Base-by-base conservation (phyloP, 441 rosid genomes). In the Hura crepitans region DNA sequence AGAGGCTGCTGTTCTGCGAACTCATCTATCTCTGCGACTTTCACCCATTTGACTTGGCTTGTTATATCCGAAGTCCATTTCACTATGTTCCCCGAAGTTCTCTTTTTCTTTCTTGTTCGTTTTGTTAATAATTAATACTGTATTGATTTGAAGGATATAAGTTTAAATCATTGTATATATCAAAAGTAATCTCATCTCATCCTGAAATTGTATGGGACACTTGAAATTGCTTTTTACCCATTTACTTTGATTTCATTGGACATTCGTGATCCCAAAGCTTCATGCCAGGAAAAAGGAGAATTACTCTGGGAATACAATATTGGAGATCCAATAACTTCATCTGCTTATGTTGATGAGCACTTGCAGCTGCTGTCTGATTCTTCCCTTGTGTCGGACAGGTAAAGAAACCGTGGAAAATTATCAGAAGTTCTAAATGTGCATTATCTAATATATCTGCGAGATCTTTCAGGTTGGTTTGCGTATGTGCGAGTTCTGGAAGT, bases 301-400 rank as follows among this genome's bases (percentile, higher is more conserved):
- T 73, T 80, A 33, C 74, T 82, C 30, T 95, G 99, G 99, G 93
- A 88, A 73, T 78, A 85, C 66, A 61, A 80, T 69, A 81, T 87
- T 18, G 96, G 90, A 77, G 81, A 78, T 72, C 89, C 99, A 50
- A 82, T 92, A 65, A 89, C 93, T 25, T 86, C 97, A 59, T 90
- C 99, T 74, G 90, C 97, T 31, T 92, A 85, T 81, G 80, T 95
- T 5, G 98, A 95, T 68, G 97, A 95, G 78, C 85, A 87, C 80
- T 80, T 92, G 72, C 85, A 76, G 77, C 77, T 92, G 70, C 72
- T 72, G n/a, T 79, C 87, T 17, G 65, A 74, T 46, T 75, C 85
- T 57, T 55, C 65, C 37, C 72, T 30, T 72, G 76, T 54, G 55
- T 65, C 82, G 3, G 86, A 88, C 81, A 88, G 98, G 97, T 87